Conservation (phyloP, 2,329 filamentous ascomycete species). For the Graphilbum sp. region DNA sequence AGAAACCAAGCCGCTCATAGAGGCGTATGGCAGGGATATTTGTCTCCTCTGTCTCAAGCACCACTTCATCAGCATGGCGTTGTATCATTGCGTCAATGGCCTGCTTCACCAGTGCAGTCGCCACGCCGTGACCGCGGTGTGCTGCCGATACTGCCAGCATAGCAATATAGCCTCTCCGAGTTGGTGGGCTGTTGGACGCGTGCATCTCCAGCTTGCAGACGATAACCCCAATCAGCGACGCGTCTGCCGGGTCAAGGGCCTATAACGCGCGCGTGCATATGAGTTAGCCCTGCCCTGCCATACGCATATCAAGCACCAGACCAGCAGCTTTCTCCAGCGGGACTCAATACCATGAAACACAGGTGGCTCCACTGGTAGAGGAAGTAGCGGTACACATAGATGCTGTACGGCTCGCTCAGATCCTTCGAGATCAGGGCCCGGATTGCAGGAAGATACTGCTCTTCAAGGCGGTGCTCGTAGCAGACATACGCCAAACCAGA, state of each 20-base stretch:
- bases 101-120: slow-evolving; percentile 71
- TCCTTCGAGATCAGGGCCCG: slow-evolving; percentile 89
- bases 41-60: slow-evolving; percentile 88
- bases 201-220: slow-evolving; percentile 91
- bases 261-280: slow-evolving; percentile 13
- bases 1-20: slow-evolving; percentile 83
- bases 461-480: slow-evolving; percentile 44
- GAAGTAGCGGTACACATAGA: slow-evolving; percentile 98
- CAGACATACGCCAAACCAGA: slow-evolving; percentile 39
- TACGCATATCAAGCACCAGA: no score
- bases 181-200: slow-evolving; percentile 57
- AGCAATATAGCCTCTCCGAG: slow-evolving; percentile 83
- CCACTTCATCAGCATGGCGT: slow-evolving; percentile 78
- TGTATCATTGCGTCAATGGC: slow-evolving; percentile 84
- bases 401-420: slow-evolving; percentile 94
- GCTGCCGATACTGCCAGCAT: slow-evolving; percentile 85
- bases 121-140: slow-evolving; percentile 73
- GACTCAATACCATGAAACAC: slow-evolving; percentile 96
- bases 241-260: slow-evolving; percentile 43
- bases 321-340: no score
- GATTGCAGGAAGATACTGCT: slow-evolving; percentile 64
- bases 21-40: slow-evolving; percentile 81
- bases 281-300: slow-evolving; percentile 1
- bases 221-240: slow-evolving; percentile 69
- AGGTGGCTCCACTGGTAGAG: slow-evolving; percentile 93